Evolutionary conservation across 345 rosid genomes (phyloP).

Genomic region (Eucalyptus regnans): DNA sequence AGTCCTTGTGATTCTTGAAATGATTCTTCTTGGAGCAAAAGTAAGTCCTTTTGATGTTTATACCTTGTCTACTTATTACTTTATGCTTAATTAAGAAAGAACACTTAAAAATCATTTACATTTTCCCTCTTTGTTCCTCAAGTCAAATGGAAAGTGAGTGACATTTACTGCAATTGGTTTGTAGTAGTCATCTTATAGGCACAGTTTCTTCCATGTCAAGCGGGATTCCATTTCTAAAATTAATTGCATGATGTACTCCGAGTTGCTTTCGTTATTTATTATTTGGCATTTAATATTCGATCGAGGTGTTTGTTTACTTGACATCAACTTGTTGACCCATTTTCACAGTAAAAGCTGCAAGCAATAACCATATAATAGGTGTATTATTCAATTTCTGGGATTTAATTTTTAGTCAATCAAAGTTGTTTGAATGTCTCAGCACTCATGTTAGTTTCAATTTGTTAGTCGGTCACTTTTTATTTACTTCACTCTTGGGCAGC

Average conservation of each 20-base stretch:
- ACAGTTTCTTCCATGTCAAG: neutral
- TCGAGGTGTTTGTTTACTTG: neutral
- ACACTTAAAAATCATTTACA: neutral
- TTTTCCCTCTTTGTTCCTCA: neutral
- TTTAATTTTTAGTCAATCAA: neutral
- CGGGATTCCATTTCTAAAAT: neutral
- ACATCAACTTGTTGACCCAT: neutral
- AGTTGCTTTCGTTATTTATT: rapidly evolving
- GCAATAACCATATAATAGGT: neutral
- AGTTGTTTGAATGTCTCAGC: neutral
- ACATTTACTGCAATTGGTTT: neutral
- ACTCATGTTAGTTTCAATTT: neutral
- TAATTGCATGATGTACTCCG: neutral
- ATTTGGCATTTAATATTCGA: neutral
- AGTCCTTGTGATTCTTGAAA: neutral
- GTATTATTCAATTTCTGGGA: neutral
- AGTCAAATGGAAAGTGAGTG: neutral
- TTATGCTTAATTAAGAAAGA: neutral
- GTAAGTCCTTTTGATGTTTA: neutral
- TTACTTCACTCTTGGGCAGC: constrained; percentile 20
- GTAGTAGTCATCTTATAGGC: neutral
- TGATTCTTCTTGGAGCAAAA: neutral
- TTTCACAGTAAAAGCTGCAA: neutral
- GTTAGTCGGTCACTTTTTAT: neutral
- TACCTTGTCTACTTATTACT: neutral